These are phyloP conservation scores for Ophiocordyceps camponoti-leonardi DNA, from an alignment of 2,329 filamentous ascomycete genomes.

Conservation along the genomic window DNA sequence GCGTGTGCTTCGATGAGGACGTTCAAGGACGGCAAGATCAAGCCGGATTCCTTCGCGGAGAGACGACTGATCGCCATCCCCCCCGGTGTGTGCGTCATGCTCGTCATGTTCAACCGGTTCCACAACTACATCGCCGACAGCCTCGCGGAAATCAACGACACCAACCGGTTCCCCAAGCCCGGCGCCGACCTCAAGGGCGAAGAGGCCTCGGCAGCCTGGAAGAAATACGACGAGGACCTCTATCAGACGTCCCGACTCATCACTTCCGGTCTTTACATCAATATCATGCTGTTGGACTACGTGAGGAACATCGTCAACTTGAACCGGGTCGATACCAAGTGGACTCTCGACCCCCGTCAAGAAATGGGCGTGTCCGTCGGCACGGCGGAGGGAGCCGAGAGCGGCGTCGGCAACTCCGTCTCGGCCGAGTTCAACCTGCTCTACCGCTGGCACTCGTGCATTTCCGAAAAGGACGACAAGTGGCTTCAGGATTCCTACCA, in stretches of 20 bases:
- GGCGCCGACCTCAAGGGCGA: slow-evolving; percentile 28
- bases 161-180: slow-evolving; percentile 57
- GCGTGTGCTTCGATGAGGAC: slow-evolving; percentile 52
- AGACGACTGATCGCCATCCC: slow-evolving; percentile 54
- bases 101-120: slow-evolving; percentile 70
- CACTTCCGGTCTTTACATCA: slow-evolving; percentile 59
- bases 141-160: slow-evolving; percentile 77
- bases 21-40: slow-evolving; percentile 53
- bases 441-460: slow-evolving; percentile 76
- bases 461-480: slow-evolving; percentile 52
- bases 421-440: slow-evolving; percentile 81
- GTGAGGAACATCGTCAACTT: slow-evolving; percentile 58
- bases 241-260: slow-evolving; percentile 64
- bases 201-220: slow-evolving; percentile 34
- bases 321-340: slow-evolving; percentile 45
- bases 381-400: slow-evolving; percentile 40
- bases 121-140: slow-evolving; percentile 76
- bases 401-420: slow-evolving; percentile 65
- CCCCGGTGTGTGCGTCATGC: slow-evolving; percentile 50
- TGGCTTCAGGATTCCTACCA: slow-evolving; percentile 61
- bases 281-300: slow-evolving; percentile 64
- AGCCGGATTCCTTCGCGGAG: slow-evolving; percentile 57
- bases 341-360: slow-evolving; percentile 63
- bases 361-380: slow-evolving; percentile 41
- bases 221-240: slow-evolving; percentile 58